Conservation (phyloP, 768 basidiomycete genomes). For the Suillus occidentalis region DNA sequence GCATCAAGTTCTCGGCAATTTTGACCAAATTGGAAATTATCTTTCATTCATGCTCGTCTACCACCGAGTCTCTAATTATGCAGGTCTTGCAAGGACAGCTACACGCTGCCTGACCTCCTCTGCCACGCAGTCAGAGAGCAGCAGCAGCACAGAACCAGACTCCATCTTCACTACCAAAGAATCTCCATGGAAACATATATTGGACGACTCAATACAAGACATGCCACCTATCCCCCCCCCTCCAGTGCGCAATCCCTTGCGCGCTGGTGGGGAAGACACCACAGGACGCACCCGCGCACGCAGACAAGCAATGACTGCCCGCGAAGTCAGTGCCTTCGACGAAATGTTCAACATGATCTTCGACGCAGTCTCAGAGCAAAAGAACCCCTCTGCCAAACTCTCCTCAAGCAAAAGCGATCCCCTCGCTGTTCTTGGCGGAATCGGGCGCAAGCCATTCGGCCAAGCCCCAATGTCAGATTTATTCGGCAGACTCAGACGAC, state of each 20-base stretch:
- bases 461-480: constrained; percentile 42
- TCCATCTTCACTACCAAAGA: constrained; percentile 36
- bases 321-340: constrained; percentile 65
- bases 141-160: constrained; percentile 10
- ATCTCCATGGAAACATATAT: constrained; percentile 56
- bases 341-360: constrained; percentile 77
- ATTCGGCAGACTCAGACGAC: constrained; percentile 54
- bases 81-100: constrained; percentile 8
- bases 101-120: constrained; percentile 4
- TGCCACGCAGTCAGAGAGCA: neutral
- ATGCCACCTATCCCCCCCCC: constrained; percentile 27
- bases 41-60: constrained; percentile 20
- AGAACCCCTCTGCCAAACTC: constrained; percentile 16
- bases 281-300: constrained; percentile 22
- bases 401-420: neutral
- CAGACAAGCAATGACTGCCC: constrained; percentile 64
- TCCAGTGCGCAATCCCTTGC: constrained; percentile 16
- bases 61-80: constrained; percentile 13
- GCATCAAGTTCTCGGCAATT: neutral
- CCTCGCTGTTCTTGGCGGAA: neutral
- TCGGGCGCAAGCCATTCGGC: constrained; percentile 19
- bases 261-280: neutral
- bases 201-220: constrained; percentile 42
- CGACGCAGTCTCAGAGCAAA: constrained; percentile 45
- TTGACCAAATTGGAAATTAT: neutral